phyloP scores from a whole-genome alignment of 2,329 filamentous ascomycete genomes.

The Aspergillus sojae region DNA sequence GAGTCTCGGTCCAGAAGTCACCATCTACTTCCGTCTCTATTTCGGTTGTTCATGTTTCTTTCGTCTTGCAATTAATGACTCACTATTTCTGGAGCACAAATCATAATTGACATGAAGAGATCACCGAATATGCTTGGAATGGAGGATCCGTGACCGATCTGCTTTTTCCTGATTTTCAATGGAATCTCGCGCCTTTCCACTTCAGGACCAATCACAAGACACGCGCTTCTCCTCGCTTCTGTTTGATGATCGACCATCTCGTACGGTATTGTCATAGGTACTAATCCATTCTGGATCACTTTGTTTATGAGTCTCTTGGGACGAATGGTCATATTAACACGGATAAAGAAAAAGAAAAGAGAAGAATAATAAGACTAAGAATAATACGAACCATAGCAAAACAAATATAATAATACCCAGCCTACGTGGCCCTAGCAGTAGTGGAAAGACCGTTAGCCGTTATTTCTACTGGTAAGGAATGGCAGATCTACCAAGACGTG shows the following conservation, averaged over 20 bases:
- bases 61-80: background rate
- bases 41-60: background rate
- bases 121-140: background rate
- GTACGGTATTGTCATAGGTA: constrained; percentile 15
- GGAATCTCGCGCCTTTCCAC: constrained; percentile 17
- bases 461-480: background rate
- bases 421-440: constrained; percentile 1
- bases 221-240: constrained; percentile 16
- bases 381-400: background rate
- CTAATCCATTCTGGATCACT: background rate
- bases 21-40: background rate
- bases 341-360: background rate
- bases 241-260: constrained; percentile 10
- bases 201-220: constrained; percentile 25
- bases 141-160: background rate
- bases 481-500: background rate
- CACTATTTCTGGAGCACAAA: background rate
- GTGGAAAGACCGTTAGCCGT: background rate
- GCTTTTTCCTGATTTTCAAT: constrained; percentile 4
- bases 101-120: background rate
- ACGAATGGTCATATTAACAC: background rate
- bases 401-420: background rate
- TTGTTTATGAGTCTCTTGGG: background rate
- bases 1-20: background rate
- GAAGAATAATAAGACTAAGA: background rate